These are phyloP conservation scores for Russula lepida DNA, from an alignment of 768 basidiomycete species.

Conservation along the genomic window DNA sequence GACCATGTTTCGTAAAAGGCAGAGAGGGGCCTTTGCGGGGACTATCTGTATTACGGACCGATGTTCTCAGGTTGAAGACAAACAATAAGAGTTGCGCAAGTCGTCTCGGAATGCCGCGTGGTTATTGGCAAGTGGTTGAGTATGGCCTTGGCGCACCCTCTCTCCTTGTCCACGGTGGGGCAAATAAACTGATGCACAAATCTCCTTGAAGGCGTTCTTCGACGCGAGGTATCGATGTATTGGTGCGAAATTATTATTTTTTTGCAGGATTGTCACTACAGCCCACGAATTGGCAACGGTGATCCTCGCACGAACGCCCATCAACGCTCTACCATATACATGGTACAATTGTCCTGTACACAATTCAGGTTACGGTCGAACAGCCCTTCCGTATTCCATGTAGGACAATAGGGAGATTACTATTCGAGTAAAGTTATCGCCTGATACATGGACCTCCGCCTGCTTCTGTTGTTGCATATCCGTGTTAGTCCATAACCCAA, in stretches of 20 bases:
- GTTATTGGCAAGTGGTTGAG: not conserved
- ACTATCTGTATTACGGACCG: not conserved
- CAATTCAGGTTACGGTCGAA: not conserved
- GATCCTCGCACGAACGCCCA: not conserved
- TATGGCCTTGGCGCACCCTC: not conserved
- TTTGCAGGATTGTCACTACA: not conserved
- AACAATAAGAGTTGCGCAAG: not conserved
- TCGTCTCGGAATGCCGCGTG: not conserved
- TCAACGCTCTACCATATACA: not conserved
- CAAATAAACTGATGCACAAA: not conserved
- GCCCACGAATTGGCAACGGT: not conserved
- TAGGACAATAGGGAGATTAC: not conserved
- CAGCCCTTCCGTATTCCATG: not conserved
- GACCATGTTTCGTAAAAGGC: not conserved
- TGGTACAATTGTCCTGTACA: not conserved
- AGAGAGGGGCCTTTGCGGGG: not conserved
- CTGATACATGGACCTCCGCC: not conserved
- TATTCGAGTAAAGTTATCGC: not conserved
- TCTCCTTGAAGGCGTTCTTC: too few relatives aligned
- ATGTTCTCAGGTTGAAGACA: not conserved
- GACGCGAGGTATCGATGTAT: not conserved
- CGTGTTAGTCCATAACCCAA: not conserved
- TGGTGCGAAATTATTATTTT: not conserved
- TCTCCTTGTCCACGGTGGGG: not conserved
- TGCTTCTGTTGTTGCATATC: not conserved